A percentile compares a stretch with the other conserved stretches of the same genome.
These are phyloP conservation scores for Reticulascus tulasneorum DNA, from an alignment of 2,329 filamentous ascomycete species.

Conservation along the genomic window DNA sequence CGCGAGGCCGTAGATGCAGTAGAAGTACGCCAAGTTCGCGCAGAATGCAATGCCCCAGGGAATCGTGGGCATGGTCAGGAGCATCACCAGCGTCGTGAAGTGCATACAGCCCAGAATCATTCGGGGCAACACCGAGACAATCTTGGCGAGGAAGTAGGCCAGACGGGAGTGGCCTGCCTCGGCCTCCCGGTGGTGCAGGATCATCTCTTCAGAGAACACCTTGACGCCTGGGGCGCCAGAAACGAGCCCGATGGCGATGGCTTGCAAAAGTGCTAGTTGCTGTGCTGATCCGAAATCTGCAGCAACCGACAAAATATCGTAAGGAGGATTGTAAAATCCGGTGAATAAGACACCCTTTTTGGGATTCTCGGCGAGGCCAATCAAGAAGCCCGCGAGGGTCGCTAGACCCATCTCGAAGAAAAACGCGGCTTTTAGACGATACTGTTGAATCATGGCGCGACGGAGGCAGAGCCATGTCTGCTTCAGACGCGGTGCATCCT, in stretches of 20 bases:
- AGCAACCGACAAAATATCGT: conserved; percentile 46
- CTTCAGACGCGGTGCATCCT: conserved; percentile 43
- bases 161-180: conserved; percentile 52
- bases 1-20: conserved; percentile 54
- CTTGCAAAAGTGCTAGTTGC: conserved; percentile 48
- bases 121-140: conserved; percentile 45
- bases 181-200: conserved; percentile 51
- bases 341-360: conserved; percentile 49
- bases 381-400: conserved; percentile 46
- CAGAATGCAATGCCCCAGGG: conserved; percentile 43
- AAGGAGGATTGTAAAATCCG: conserved; percentile 47
- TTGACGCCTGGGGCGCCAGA: conserved; percentile 51
- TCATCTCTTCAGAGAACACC: conserved; percentile 52
- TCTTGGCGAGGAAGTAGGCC: conserved; percentile 55
- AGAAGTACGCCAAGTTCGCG: conserved; percentile 53
- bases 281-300: conserved; percentile 47
- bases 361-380: conserved; percentile 48
- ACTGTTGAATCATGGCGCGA: conserved; percentile 54
- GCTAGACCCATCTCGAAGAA: conserved; percentile 52
- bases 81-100: conserved; percentile 47
- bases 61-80: conserved; percentile 47
- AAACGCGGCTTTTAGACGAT: conserved; percentile 45
- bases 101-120: conserved; percentile 49
- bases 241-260: conserved; percentile 53
- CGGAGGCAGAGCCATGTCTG: conserved; percentile 51